Evolutionary conservation across 345 rosid species (phyloP), one percentile per base, ranked within the genome.

Genomic region (Stellera chamaejasme): DNA sequence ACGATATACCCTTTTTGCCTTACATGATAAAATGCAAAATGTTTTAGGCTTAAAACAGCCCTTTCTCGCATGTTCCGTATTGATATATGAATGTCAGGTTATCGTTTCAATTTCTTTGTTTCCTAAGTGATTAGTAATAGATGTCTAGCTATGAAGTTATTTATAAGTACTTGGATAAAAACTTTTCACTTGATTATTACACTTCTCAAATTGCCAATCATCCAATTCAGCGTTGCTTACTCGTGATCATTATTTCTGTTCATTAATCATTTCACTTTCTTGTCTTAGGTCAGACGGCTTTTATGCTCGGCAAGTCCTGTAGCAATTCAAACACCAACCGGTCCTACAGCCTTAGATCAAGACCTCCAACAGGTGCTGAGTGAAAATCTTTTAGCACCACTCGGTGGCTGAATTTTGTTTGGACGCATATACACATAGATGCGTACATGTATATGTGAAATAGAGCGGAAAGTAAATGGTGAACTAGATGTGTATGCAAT

Each of bases 281-380:
- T 42, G 12, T 72, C 56, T 54, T 68, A 92, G 98, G 96, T 88
- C 69, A 81, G 98, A 50, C 97, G 97, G 43, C 76, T 88, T 72
- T 52, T 92, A 67, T 79, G 97, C 71, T 92, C 98, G 56, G 79
- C 98, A 48, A 80, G 77, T 69, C 84, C 95, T 47, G 91, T 88
- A 66, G 95, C 90, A 28, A 72, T 88, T 72, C 93, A 88, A 60
- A 84, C 91, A 56, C 75, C 97, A 57, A 77, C 67, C 55, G 82
- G 81, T 64, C 87, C 96, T 45, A 82, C 79, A 69, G 75, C 86
- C 61, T 76, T 95, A 23, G 97, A 92, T 64, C 97, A 92, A 77
- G 98, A 92, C 63, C 82, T 84, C 67, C 98, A 92, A 68, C 97
- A 92, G 96, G 98, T 88, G 73, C 43, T 23, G 39, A 32, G 39